Percentiles rank a stretch among this genome's conserved stretches.
Evolutionary conservation across 2,329 filamentous ascomycete genomes (phyloP).

Genomic region (Hymenoscyphus infarciens): DNA sequence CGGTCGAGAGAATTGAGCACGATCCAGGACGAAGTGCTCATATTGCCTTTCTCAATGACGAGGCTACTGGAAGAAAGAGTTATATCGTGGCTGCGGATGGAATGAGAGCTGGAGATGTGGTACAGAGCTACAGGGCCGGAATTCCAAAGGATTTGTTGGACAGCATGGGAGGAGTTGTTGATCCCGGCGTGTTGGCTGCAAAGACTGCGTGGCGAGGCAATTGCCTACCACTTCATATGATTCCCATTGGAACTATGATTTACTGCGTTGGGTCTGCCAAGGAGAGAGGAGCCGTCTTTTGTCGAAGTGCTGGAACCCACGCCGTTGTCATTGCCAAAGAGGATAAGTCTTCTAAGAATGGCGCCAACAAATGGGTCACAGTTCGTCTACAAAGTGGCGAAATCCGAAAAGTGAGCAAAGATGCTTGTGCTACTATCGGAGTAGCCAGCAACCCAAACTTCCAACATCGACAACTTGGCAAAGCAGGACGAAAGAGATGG

Average conservation of each 20-base stretch:
- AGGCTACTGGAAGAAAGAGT: slow-evolving; percentile 70
- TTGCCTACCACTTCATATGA: slow-evolving; percentile 91
- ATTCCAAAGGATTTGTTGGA: slow-evolving; percentile 83
- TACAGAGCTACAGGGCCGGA: slow-evolving; percentile 87
- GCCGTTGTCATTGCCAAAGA: slow-evolving; percentile 88
- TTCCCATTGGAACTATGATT: slow-evolving; percentile 88
- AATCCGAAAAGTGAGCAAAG: slow-evolving; percentile 80
- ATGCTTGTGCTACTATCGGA: slow-evolving; percentile 92
- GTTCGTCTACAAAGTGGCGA: slow-evolving; percentile 91
- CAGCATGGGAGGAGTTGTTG: slow-evolving; percentile 87
- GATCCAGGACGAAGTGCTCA: slow-evolving; percentile 92
- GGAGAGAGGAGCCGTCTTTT: slow-evolving; percentile 79
- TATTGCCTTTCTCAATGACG: slow-evolving; percentile 78
- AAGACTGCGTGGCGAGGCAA: slow-evolving; percentile 94
- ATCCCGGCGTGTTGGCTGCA: slow-evolving; percentile 92
- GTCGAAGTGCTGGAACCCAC: slow-evolving; percentile 89
- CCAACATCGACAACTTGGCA: slow-evolving; percentile 87
- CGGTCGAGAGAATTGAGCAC: slow-evolving; percentile 92
- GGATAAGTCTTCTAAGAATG: slow-evolving; percentile 56
- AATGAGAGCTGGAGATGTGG: slow-evolving; percentile 82
- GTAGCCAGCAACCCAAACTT: slow-evolving; percentile 90
- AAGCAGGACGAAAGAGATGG: slow-evolving; percentile 91
- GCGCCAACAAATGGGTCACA: slow-evolving; percentile 72
- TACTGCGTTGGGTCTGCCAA: slow-evolving; percentile 81
- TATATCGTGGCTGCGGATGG: slow-evolving; percentile 97